These are phyloP conservation scores for Solanum bukasovii DNA, from an alignment of 257 asterid genomes.

Conservation along the genomic window DNA sequence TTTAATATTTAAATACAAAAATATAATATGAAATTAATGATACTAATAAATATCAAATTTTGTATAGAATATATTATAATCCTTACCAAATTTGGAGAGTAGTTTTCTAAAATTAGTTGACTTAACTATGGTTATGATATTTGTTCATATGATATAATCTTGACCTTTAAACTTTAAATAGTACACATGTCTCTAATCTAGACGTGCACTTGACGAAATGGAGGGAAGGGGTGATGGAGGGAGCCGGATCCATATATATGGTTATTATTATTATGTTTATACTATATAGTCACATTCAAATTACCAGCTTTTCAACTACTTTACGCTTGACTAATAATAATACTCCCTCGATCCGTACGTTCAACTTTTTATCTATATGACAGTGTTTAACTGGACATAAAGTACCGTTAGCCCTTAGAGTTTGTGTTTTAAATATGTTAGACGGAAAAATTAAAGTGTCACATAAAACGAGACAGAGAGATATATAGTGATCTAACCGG, in stretches of 20 bases:
- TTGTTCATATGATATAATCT: no score
- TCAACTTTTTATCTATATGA: background rate
- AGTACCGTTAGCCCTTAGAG: background rate
- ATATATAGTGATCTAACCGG: slow-evolving; percentile 26
- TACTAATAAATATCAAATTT: no score
- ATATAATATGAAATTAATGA: no score
- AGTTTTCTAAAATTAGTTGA: no score
- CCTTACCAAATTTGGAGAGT: no score
- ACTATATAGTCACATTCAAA: background rate
- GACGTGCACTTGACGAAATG: no score
- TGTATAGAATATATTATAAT: no score
- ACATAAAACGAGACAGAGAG: background rate
- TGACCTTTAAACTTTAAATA: no score
- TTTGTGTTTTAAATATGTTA: background rate
- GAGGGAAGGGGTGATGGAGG: no score
- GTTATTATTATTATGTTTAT: background rate
- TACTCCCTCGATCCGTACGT: background rate
- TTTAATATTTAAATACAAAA: no score
- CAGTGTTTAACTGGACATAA: background rate
- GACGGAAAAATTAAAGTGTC: background rate
- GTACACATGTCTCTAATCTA: no score
- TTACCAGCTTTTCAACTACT: background rate
- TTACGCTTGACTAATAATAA: background rate
- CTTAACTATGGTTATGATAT: no score
- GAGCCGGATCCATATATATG: background rate